Evolutionary conservation across 2,329 filamentous ascomycete species (phyloP).

Genomic region (Colletotrichum tropicale): DNA sequence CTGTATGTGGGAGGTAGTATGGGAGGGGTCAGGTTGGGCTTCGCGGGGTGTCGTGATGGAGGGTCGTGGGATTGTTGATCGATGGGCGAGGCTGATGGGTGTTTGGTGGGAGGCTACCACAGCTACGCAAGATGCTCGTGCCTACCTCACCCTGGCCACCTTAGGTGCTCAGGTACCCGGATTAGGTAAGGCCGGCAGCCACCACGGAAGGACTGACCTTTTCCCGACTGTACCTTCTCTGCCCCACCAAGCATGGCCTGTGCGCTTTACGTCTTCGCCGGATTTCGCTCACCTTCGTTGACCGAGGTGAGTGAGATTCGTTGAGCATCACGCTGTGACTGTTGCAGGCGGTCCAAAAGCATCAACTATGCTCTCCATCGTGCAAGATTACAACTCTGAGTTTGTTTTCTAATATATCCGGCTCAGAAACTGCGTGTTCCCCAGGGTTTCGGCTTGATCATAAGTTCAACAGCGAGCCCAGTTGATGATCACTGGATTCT

Average conservation of each 20-base stretch:
- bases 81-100: conserved; percentile 7
- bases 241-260: neutral
- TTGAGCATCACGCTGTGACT: neutral
- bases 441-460: neutral
- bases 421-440: neutral
- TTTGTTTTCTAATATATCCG: neutral
- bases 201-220: conserved; percentile 14
- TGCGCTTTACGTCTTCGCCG: neutral
- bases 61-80: neutral
- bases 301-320: neutral
- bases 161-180: conserved; percentile 2
- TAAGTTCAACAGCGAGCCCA: neutral
- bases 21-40: neutral
- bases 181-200: conserved; percentile 15
- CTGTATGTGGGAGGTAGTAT: neutral
- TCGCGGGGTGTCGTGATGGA: neutral
- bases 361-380: neutral
- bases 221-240: neutral
- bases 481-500: neutral
- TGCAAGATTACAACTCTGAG: neutral
- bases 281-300: neutral
- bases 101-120: conserved; percentile 20
- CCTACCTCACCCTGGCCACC: conserved; percentile 20
- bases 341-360: neutral
- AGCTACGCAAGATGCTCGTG: conserved; percentile 24